phyloP scores from a whole-genome alignment of 2,329 filamentous ascomycete genomes.

The Hymenoscyphus repandus region DNA sequence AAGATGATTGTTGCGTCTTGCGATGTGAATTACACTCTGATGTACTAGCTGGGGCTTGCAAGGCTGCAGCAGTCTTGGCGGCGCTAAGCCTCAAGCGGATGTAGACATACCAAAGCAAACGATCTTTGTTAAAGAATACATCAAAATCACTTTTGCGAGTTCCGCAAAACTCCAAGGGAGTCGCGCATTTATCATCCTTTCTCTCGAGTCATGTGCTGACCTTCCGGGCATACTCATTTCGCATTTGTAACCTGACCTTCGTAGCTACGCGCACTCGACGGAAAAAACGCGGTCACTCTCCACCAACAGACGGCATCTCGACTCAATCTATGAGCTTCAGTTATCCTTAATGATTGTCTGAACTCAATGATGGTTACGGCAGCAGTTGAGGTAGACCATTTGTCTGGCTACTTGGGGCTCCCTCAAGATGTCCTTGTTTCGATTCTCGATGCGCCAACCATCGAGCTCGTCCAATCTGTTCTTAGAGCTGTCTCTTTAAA shows the following conservation, averaged over 20 bases:
- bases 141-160: not conserved
- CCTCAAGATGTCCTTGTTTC: constrained; percentile 58
- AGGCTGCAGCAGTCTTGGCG: not conserved
- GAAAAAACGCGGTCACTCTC: not conserved
- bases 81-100: constrained; percentile 1
- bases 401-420: constrained; percentile 67
- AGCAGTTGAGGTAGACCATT: constrained; percentile 64
- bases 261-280: not conserved
- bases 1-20: not conserved
- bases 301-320: not conserved
- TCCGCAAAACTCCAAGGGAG: not conserved
- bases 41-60: not conserved
- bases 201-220: constrained; percentile 5
- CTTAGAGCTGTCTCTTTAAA: constrained; percentile 71
- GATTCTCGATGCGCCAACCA: constrained; percentile 63
- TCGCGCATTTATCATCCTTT: not conserved
- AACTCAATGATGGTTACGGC: constrained; percentile 50
- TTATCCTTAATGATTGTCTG: constrained; percentile 19
- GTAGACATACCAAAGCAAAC: too few relatives aligned
- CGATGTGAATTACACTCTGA: not conserved
- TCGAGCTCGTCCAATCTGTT: constrained; percentile 70
- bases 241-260: too few relatives aligned
- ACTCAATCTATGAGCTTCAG: not conserved
- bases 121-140: not conserved
- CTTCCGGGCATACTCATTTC: not conserved